Evolutionary conservation across 176 grass and related monocot species (phyloP), one percentile per base, ranked within the genome.

Genomic region (Oryza meridionalis): DNA sequence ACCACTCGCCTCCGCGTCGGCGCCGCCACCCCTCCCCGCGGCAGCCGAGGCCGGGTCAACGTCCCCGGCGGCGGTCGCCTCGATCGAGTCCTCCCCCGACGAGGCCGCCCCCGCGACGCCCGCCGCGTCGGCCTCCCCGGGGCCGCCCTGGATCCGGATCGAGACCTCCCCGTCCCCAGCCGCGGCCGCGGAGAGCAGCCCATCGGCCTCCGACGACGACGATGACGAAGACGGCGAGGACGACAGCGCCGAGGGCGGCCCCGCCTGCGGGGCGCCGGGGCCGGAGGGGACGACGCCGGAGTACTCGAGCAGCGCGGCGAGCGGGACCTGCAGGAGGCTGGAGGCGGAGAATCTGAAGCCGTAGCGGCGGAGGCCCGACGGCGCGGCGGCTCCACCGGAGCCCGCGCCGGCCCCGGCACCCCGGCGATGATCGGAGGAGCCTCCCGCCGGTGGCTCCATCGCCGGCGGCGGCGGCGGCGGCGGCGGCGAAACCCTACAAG

Each of bases 261-360:
- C 2, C 69, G 65, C 29, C 79, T 77, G 81, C 69, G 85, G 22
- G 70, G 32, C 63, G 49, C 87, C 63, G 42, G 90, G 67, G 15
- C 77, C 67, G 21, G 87, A 25, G 51, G 87, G 96, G 29, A 99
- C 83, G 64, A 99, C 80, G 59, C 96, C 93, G 10, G 96, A 96
- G 80, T 99, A 99, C 80, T 99, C 96, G 78, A 99, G 77, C 47
- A 99, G 90, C 49, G 91, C 91, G 26, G 90, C 87, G 51, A 99
- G 89, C 29, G 91, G 91, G 72, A 91, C 96, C 86, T 96, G 96
- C 29, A 99, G 89, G 40, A 99, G 87, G 76, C 82, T 92, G 75
- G 93, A 90, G 21, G 96, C 49, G 27, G 91, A 95, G 80, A 99
- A 96, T 45, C 84, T 89, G 70, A 96, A 49, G 47, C 91, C 91